A percentile compares a stretch with the other conserved stretches of the same genome.
These are phyloP conservation scores for Malus orientalis DNA, from an alignment of 306 rosid species.

Conservation along the genomic window DNA sequence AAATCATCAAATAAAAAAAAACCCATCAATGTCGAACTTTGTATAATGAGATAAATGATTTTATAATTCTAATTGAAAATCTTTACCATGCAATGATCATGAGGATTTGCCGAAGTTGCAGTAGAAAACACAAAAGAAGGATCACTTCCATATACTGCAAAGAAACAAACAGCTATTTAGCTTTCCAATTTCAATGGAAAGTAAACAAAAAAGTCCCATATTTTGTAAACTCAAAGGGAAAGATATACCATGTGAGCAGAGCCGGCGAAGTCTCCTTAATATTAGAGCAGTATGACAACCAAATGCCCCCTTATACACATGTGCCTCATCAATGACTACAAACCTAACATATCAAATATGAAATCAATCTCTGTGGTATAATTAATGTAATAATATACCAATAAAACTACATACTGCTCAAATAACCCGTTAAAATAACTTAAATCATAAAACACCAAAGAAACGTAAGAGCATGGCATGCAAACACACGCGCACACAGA, in stretches of 20 bases:
- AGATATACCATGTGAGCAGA: constrained; percentile 63
- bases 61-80: constrained; percentile 1
- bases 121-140: constrained; percentile 87
- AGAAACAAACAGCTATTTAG: constrained; percentile 12
- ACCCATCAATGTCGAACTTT: background rate
- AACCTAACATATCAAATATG: constrained; percentile 42
- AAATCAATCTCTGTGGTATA: background rate
- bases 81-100: constrained; percentile 80
- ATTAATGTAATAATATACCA: background rate
- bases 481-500: background rate
- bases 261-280: constrained; percentile 71
- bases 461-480: background rate
- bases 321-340: constrained; percentile 87
- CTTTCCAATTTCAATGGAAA: constrained; percentile 7
- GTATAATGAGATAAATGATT: background rate
- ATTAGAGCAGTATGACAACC: constrained; percentile 91
- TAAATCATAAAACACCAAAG: background rate
- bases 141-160: constrained; percentile 85
- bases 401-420: constrained; percentile 2
- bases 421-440: constrained; percentile 7
- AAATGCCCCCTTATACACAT: constrained; percentile 89
- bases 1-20: constrained; percentile 1
- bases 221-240: constrained; percentile 6
- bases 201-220: background rate
- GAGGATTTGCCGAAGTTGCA: constrained; percentile 91